A percentile compares a stretch with the other conserved stretches of the same genome.
phyloP scores from a whole-genome alignment of 139 green algal species.

The Coccomyxa sp. region DNA sequence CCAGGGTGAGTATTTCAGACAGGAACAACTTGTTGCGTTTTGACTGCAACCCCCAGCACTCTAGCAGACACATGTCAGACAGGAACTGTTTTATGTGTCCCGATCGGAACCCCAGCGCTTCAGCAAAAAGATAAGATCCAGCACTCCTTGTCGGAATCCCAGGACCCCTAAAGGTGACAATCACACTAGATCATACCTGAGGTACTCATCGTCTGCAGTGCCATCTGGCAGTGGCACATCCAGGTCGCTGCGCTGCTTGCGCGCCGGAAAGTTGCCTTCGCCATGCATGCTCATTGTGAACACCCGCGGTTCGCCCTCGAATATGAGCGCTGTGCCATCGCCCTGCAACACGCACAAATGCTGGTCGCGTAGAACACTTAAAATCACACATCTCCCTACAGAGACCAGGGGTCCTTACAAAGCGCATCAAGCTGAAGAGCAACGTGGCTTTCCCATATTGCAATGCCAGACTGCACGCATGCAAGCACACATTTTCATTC shows the following conservation, averaged over 20 bases:
- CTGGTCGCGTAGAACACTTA: no score
- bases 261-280: slow-evolving; percentile 77
- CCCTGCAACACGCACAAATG: slow-evolving; percentile 22
- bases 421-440: not conserved
- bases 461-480: no score
- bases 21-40: not conserved
- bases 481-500: no score
- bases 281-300: slow-evolving; percentile 78
- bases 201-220: slow-evolving; percentile 55
- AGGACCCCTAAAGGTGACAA: not conserved
- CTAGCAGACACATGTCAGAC: not conserved
- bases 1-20: not conserved
- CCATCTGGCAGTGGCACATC: slow-evolving; percentile 73
- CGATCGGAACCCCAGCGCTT: not conserved
- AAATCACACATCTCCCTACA: not conserved
- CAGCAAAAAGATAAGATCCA: not conserved
- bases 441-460: not conserved
- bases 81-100: not conserved
- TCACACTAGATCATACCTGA: slow-evolving; percentile 10
- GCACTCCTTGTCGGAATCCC: not conserved
- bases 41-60: not conserved
- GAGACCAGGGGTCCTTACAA: no score
- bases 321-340: slow-evolving; percentile 62
- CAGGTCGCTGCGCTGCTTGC: slow-evolving; percentile 67
- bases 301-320: slow-evolving; percentile 27